Evolutionary conservation across 257 asterid genomes (phyloP).

Genomic region (Scutellaria galericulata): DNA sequence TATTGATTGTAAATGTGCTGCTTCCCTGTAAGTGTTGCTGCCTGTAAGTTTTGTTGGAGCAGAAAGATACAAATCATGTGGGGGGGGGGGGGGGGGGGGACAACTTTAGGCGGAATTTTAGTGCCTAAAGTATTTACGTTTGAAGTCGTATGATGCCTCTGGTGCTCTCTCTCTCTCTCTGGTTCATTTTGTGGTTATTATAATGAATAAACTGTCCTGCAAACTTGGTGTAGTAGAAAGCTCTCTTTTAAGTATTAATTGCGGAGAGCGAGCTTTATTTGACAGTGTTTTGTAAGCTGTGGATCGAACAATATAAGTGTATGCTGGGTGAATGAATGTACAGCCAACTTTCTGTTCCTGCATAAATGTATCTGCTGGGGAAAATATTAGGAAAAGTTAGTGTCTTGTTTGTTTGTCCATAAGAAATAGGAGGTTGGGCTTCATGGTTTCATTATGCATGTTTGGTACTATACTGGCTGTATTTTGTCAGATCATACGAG

Average conservation of each 20-base stretch:
- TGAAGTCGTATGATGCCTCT: slow-evolving; percentile 13
- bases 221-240: slow-evolving; percentile 29
- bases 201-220: slow-evolving; percentile 31
- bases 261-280: slow-evolving; percentile 24
- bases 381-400: background rate
- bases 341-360: slow-evolving; percentile 14
- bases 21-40: background rate
- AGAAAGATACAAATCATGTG: slow-evolving; percentile 19
- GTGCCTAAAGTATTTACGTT: slow-evolving; percentile 34
- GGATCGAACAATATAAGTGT: slow-evolving; percentile 25
- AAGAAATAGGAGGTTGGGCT: too few relatives aligned
- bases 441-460: too few relatives aligned
- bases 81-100: background rate
- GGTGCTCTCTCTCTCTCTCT: slow-evolving; percentile 6
- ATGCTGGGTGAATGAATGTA: slow-evolving; percentile 36
- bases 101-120: slow-evolving; percentile 38
- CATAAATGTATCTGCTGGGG: too few relatives aligned
- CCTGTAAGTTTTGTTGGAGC: background rate
- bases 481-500: too few relatives aligned
- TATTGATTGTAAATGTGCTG: slow-evolving; percentile 38
- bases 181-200: slow-evolving; percentile 14
- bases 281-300: slow-evolving; percentile 31
- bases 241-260: slow-evolving; percentile 36
- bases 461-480: too few relatives aligned
- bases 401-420: background rate